phyloP scores from a whole-genome alignment of 495 filamentous ascomycete species.

The Elasticomyces elasticus region DNA sequence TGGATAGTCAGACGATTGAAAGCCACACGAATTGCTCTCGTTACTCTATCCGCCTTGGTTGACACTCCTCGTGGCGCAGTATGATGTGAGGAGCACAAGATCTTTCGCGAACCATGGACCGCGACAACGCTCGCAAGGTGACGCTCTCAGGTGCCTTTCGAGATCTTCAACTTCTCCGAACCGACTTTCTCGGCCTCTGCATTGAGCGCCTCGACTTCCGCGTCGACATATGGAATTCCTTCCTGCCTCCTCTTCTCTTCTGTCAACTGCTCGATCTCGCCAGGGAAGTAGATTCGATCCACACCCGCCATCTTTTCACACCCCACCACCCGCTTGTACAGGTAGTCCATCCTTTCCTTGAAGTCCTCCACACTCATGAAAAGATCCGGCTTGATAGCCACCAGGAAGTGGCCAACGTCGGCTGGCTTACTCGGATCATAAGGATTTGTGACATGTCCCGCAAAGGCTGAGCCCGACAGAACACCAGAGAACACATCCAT shows the following conservation, averaged over 20 bases:
- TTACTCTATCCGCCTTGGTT: too few species aligned
- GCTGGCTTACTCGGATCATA: constrained; percentile 59
- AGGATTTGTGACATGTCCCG: constrained; percentile 58
- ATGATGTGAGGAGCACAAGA: too few species aligned
- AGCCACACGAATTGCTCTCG: too few species aligned
- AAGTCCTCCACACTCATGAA: constrained; percentile 65
- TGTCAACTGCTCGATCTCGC: constrained; percentile 61
- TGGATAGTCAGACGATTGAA: too few species aligned
- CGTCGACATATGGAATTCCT: constrained; percentile 57
- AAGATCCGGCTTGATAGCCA: constrained; percentile 66
- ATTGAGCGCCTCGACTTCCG: constrained; percentile 58
- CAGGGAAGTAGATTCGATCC: constrained; percentile 69
- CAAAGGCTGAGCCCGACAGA: constrained; percentile 59
- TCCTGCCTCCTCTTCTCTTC: constrained; percentile 44
- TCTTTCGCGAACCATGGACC: too few species aligned
- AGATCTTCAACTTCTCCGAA: constrained; percentile 6
- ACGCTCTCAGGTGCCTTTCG: neutral
- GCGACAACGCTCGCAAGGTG: too few species aligned
- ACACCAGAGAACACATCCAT: constrained; percentile 81
- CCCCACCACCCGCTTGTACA: constrained; percentile 54
- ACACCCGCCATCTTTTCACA: constrained; percentile 58
- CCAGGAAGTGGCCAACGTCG: constrained; percentile 67
- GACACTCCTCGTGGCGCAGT: too few species aligned
- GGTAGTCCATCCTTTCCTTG: constrained; percentile 55
- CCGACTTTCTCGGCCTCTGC: constrained; percentile 52